Evolutionary conservation across 805 yeast genomes (phyloP).

Genomic region (Yamadazyma laniorum): DNA sequence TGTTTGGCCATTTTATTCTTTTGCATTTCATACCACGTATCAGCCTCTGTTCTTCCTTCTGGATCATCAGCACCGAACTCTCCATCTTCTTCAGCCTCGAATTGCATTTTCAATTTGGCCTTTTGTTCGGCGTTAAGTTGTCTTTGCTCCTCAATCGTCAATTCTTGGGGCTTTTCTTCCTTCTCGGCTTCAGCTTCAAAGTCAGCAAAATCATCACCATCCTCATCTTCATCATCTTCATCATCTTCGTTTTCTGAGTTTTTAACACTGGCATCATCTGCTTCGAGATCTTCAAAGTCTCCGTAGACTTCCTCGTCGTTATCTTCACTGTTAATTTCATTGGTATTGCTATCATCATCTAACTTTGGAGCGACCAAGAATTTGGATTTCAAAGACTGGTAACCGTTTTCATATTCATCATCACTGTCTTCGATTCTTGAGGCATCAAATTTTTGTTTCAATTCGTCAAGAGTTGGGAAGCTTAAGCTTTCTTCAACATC

Average conservation of each 20-base stretch:
- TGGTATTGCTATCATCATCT: conserved; percentile 26
- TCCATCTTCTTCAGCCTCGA: conserved; percentile 74
- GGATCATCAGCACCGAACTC: conserved; percentile 76
- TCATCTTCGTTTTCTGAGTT: conserved; percentile 24
- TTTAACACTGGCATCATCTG: conserved; percentile 24
- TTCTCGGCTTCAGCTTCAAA: conserved; percentile 45
- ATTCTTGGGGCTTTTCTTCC: conserved; percentile 36
- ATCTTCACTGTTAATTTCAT: conserved; percentile 43
- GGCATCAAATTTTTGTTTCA: conserved; percentile 47
- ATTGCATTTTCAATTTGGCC: conserved; percentile 82
- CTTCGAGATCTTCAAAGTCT: conserved; percentile 55
- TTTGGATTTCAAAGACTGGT: conserved; percentile 43
- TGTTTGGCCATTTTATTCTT: conserved; percentile 97
- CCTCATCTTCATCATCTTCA: conserved; percentile 42
- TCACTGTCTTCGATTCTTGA: conserved; percentile 26
- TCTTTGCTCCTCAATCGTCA: conserved; percentile 73
- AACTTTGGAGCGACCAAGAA: conserved; percentile 55
- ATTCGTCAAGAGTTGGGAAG: conserved; percentile 40
- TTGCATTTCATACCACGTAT: conserved; percentile 97
- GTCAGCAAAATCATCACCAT: conserved; percentile 45
- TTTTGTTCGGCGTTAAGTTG: conserved; percentile 83
- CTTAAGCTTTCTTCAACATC: conserved; percentile 31
- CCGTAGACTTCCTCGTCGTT: conserved; percentile 54
- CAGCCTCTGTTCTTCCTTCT: conserved; percentile 69
- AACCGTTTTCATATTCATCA: conserved; percentile 41